Evolutionary conservation across 805 yeast species (phyloP), one percentile per base, ranked within the genome.

Genomic region (Myxozyma kluyveri): DNA sequence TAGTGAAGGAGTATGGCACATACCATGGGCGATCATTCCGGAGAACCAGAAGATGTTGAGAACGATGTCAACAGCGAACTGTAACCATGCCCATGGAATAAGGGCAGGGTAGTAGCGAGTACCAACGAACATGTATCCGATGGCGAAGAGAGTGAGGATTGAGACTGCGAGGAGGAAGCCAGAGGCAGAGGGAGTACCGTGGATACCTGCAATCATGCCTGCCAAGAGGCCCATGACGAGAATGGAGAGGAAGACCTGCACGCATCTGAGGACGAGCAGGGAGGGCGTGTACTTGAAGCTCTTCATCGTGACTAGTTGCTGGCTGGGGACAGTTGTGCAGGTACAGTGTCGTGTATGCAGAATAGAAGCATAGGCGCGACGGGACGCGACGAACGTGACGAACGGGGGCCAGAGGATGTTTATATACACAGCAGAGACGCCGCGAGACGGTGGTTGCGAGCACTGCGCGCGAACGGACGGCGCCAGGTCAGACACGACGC

Each of bases 1-100:
- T 22, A 18, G 9, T 18, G 3, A 22, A 44, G 12, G 9, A 41
- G 45, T 5, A 36, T 36, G 4, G 22, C 17, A 42, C 51, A 12
- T 35, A 41, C 47, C 47, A 26, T 10, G 37, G 12, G 49, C 49
- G 31, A 52, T 38, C 42, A 47, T 39, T 21, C 47, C 56, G 4
- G 49, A n/a, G 21, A 43, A 52, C 54, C 54, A 50, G 43, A 51
- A 50, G 42, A 50, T 26, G 19, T 33, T 33, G 2, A 46, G 41
- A 39, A 50, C 29, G 21, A 32, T 12, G 23, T 50, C 54, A 21
- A 50, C 39, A 7, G 21, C 48, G 18, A 49, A 49, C n/a, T 43
- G 48, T 27, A 27, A 26, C 42, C 40, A 39, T 10, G 52, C 47
- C n/a, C 32, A n/a, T 3, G 10, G 10, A 1, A 9, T 4, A 6